Percentiles rank a stretch among this genome's conserved stretches.
Conservation (phyloP, 164 flowering plant genomes). For the Tetracentron sinense region DNA sequence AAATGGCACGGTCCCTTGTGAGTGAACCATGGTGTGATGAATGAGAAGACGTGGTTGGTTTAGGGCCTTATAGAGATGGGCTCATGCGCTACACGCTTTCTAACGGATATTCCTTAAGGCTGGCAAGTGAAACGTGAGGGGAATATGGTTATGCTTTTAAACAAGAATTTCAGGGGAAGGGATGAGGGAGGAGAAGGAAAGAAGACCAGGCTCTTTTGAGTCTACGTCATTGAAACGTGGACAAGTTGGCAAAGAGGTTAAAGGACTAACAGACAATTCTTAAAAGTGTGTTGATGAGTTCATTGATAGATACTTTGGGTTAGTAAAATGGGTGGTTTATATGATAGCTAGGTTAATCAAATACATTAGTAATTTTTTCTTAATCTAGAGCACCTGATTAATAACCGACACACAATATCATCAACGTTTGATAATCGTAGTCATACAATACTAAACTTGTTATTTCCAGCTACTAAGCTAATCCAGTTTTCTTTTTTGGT, state of each 20-base stretch:
- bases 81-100: slow-evolving; percentile 22
- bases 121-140: slow-evolving; percentile 31
- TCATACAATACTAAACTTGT: too few species aligned
- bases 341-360: too few species aligned
- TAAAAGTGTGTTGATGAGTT: background rate
- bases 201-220: slow-evolving; percentile 2
- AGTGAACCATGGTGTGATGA: slow-evolving; percentile 28
- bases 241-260: background rate
- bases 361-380: too few species aligned
- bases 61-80: background rate
- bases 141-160: slow-evolving; percentile 18
- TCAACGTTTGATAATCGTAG: too few species aligned
- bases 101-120: slow-evolving; percentile 19
- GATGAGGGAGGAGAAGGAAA: background rate
- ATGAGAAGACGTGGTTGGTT: too few species aligned
- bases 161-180: slow-evolving; percentile 8
- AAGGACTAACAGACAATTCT: background rate
- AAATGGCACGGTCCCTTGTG: slow-evolving; percentile 37
- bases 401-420: too few species aligned
- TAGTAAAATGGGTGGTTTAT: background rate
- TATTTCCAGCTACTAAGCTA: too few species aligned
- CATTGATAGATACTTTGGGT: background rate
- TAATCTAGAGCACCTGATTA: too few species aligned
- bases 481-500: too few species aligned
- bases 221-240: slow-evolving; percentile 4